A percentile compares a stretch with the other conserved stretches of the same genome.
Evolutionary conservation across 192 early-diverging fungal genomes (phyloP).

Genomic region (Diversispora eburnea): DNA sequence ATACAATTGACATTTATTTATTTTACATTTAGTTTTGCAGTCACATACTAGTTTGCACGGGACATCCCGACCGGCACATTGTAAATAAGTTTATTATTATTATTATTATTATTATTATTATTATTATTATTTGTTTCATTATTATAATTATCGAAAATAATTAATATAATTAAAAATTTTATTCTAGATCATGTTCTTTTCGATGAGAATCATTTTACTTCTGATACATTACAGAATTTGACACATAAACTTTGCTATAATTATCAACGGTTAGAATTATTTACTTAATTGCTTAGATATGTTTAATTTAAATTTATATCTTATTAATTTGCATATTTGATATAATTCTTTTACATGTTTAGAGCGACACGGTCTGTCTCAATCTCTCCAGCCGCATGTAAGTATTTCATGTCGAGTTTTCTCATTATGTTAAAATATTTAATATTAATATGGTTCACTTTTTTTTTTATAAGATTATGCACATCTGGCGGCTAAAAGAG

Average conservation of each 20-base stretch:
- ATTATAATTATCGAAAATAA: background rate
- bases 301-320: too few relatives aligned
- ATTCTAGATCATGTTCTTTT: conserved; percentile 69
- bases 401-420: background rate
- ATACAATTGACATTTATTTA: background rate
- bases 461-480: conserved; percentile 68
- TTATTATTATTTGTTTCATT: too few relatives aligned
- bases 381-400: conserved; percentile 59
- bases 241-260: conserved; percentile 90
- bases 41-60: conserved; percentile 93
- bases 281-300: background rate
- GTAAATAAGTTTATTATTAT: background rate
- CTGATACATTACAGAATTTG: conserved; percentile 79
- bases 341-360: background rate
- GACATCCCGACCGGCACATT: conserved; percentile 87
- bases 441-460: background rate
- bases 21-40: conserved; percentile 54
- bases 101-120: background rate
- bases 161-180: background rate
- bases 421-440: background rate
- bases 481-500: conserved; percentile 83
- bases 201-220: conserved; percentile 81
- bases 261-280: conserved; percentile 57
- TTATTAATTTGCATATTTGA: background rate
- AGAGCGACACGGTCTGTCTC: conserved; percentile 81